These are phyloP conservation scores for Naegleria lovaniensis DNA, from an alignment of 208 protist species.

Conservation along the genomic window DNA sequence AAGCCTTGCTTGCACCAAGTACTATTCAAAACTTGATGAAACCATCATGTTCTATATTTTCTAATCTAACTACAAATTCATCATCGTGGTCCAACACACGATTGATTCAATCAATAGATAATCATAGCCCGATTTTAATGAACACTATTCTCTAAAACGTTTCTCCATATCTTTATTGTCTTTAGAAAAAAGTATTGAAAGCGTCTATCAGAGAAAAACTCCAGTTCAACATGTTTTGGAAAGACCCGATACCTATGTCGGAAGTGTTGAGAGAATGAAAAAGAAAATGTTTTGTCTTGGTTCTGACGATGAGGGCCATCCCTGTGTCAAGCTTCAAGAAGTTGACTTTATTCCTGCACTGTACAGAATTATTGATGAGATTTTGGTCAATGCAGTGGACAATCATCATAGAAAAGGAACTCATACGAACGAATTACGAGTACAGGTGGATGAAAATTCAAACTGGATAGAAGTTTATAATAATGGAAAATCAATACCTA, in stretches of 20 bases:
- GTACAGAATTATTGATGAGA: conserved; percentile 97
- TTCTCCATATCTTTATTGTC: no score
- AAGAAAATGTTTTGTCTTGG: not conserved
- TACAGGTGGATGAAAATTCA: conserved; percentile 51
- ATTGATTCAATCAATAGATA: no score
- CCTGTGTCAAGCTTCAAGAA: conserved; percentile 61
- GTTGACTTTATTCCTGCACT: conserved; percentile 83
- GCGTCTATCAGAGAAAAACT: conserved; percentile 72
- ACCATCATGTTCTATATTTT: no score
- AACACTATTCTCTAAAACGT: no score
- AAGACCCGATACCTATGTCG: conserved; percentile 95
- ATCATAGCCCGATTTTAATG: no score
- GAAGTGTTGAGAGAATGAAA: conserved; percentile 58
- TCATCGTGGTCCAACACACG: no score
- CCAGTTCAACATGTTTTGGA: conserved; percentile 91
- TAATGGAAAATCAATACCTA: conserved; percentile 84
- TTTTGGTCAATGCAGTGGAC: conserved; percentile 95
- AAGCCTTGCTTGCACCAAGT: no score
- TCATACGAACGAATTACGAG: conserved; percentile 30
- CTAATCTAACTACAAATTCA: no score
- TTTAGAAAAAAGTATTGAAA: not conserved
- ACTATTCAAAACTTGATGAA: no score
- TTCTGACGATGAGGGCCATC: conserved; percentile 71
- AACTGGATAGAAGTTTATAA: conserved; percentile 75
- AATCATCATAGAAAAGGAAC: conserved; percentile 68